A percentile compares a stretch with the other conserved stretches of the same genome.
Conservation (phyloP, 371 early-diverging fungal species). For the Lichtheimia corymbifera region DNA sequence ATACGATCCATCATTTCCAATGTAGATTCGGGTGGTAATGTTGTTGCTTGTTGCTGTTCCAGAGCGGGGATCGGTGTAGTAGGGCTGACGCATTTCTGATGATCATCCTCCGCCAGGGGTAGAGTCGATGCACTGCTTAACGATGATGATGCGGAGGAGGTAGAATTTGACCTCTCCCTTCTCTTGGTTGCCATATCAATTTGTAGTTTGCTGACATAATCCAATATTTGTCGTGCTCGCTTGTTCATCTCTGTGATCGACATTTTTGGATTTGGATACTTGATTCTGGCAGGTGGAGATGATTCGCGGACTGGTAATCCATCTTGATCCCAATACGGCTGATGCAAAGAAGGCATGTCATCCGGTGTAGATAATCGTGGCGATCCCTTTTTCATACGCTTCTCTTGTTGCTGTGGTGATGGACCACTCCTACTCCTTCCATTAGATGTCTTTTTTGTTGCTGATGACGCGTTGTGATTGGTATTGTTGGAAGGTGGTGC, state of each 20-base stretch:
- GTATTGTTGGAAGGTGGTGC: not conserved
- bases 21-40: conserved; percentile 23
- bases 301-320: conserved; percentile 39
- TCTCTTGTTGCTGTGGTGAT: conserved; percentile 6
- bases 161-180: conserved; percentile 19
- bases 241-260: conserved; percentile 63
- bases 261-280: conserved; percentile 55
- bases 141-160: conserved; percentile 21
- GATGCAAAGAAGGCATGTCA: conserved; percentile 10
- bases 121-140: conserved; percentile 47
- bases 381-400: conserved; percentile 9
- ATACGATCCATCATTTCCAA: conserved; percentile 45
- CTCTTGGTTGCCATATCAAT: conserved; percentile 36
- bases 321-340: conserved; percentile 34
- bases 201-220: conserved; percentile 56
- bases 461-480: too few species aligned
- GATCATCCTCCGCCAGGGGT: conserved; percentile 28
- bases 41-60: too few species aligned
- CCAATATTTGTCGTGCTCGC: conserved; percentile 58
- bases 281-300: conserved; percentile 51
- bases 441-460: not conserved
- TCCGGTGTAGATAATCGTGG: conserved; percentile 20
- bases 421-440: conserved; percentile 4
- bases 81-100: conserved; percentile 14
- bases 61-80: conserved; percentile 19